Evolutionary conservation across 441 rosid genomes (phyloP).

Genomic region (Lepidium campestre): DNA sequence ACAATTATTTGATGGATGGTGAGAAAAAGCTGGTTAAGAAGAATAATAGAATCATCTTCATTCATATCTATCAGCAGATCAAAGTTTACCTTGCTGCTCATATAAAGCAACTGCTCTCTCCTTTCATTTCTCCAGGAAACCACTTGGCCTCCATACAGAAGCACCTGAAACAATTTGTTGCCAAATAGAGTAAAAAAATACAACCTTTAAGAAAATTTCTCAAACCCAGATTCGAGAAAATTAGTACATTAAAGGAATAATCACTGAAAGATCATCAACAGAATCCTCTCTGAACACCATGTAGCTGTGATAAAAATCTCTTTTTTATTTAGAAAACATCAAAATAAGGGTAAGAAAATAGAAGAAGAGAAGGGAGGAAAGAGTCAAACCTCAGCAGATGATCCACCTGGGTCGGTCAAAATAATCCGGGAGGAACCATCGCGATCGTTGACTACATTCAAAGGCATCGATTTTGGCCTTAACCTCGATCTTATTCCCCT

Average conservation of each 20-base stretch:
- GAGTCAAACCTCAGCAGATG: slow-evolving; percentile 64
- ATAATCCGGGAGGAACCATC: slow-evolving; percentile 64
- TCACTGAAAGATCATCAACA: not conserved
- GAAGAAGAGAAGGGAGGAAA: not conserved
- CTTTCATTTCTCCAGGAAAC: slow-evolving; percentile 89
- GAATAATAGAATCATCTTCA: not conserved
- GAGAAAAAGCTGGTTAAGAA: not conserved
- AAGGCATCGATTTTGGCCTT: slow-evolving; percentile 44
- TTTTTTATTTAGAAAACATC: not conserved
- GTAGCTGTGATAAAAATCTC: not conserved
- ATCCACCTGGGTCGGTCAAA: slow-evolving; percentile 69
- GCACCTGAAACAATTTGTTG: slow-evolving; percentile 51
- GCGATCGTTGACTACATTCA: slow-evolving; percentile 50
- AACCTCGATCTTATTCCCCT: slow-evolving; percentile 31
- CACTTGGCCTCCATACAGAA: slow-evolving; percentile 79
- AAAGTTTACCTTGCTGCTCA: slow-evolving; percentile 73
- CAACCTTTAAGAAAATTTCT: not conserved
- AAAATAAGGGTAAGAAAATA: not conserved
- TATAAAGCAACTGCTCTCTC: slow-evolving; percentile 72
- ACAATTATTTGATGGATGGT: not conserved
- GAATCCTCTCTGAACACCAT: not conserved
- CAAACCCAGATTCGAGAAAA: not conserved
- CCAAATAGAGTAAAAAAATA: not conserved
- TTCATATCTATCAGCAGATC: not conserved
- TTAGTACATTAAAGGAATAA: not conserved